Evolutionary conservation across 257 asterid species (phyloP).

Genomic region (Haberlea rhodopensis): DNA sequence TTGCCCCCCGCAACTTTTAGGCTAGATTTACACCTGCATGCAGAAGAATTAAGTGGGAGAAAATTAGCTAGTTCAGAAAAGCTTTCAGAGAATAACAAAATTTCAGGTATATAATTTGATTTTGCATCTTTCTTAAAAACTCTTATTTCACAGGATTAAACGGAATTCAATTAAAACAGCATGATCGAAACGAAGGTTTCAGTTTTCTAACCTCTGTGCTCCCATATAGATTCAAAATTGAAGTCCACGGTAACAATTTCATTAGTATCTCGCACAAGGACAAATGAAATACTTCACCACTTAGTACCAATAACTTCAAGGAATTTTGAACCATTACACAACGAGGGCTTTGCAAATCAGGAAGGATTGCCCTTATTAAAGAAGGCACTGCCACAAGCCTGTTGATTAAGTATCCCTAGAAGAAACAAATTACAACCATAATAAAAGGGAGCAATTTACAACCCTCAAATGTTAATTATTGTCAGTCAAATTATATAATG

Average conservation of each 20-base stretch:
- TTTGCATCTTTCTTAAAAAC: not conserved
- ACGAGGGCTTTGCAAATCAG: conserved; percentile 47
- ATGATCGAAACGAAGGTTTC: conserved; percentile 18
- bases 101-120: not conserved
- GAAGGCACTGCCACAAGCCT: conserved; percentile 92
- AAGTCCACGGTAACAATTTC: conserved; percentile 66
- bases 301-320: conserved; percentile 67
- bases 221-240: conserved; percentile 80
- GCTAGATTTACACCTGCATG: too few relatives aligned
- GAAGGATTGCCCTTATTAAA: conserved; percentile 64
- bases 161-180: conserved; percentile 17
- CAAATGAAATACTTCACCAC: conserved; percentile 76
- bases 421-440: conserved; percentile 21
- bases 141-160: not conserved
- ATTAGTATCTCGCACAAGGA: conserved; percentile 61
- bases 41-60: not conserved
- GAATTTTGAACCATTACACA: conserved; percentile 40
- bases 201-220: conserved; percentile 84
- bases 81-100: too few relatives aligned
- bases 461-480: conserved; percentile 5
- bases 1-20: too few relatives aligned
- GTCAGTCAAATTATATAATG: not conserved
- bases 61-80: not conserved
- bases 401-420: conserved; percentile 72
- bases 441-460: conserved; percentile 12